A percentile compares a stretch with the other conserved stretches of the same genome.
Conservation (phyloP, 2,329 filamentous ascomycete species). For the Apiospora sp. region DNA sequence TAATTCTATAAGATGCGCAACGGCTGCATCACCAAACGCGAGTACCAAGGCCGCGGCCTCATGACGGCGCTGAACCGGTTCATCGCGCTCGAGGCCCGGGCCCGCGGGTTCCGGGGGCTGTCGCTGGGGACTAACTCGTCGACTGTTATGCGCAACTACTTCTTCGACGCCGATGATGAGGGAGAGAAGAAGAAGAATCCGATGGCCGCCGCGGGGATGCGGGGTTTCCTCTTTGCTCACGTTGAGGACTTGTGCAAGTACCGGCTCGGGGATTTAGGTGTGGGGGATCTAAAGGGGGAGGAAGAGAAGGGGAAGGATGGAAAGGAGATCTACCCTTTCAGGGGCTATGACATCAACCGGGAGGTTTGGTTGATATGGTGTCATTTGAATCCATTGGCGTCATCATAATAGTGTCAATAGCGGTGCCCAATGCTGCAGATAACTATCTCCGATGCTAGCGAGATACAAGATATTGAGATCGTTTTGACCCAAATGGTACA, state of each 20-base stretch:
- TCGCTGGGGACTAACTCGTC: conserved; percentile 21
- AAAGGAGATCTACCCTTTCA: neutral
- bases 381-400: neutral
- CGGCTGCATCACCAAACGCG: conserved; percentile 28
- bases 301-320: neutral
- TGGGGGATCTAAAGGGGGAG: neutral
- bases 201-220: neutral
- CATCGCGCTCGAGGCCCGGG: conserved; percentile 30
- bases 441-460: too few relatives aligned
- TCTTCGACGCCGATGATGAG: neutral
- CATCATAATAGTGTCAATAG: neutral
- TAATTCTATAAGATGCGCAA: neutral
- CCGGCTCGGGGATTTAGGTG: neutral
- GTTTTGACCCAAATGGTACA: too few relatives aligned
- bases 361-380: neutral
- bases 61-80: conserved; percentile 31
- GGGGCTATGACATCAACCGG: neutral
- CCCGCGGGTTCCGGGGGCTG: conserved; percentile 26
- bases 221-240: neutral
- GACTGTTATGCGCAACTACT: neutral
- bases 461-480: too few relatives aligned
- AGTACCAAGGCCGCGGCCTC: conserved; percentile 28
- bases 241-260: neutral
- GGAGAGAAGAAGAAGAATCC: neutral
- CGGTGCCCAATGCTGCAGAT: neutral